Conservation (phyloP, 768 basidiomycete species). For the Lactarius trivialis region DNA sequence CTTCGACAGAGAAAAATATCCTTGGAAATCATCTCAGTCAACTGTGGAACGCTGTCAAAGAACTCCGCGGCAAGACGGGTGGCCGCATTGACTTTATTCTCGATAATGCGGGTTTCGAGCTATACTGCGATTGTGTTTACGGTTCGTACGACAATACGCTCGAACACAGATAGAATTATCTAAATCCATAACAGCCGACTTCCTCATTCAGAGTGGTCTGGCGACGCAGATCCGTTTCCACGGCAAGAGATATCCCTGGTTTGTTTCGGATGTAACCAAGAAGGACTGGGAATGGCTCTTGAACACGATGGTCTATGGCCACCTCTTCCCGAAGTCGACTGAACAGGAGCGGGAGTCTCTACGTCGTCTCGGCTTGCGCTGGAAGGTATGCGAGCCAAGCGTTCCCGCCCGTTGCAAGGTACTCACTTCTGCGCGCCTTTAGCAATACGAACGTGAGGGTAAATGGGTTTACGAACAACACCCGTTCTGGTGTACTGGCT, state of each 20-base stretch:
- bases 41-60: slow-evolving; percentile 70
- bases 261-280: slow-evolving; percentile 87
- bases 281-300: slow-evolving; percentile 93
- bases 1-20: slow-evolving; percentile 94
- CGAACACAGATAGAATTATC: neutral
- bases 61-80: slow-evolving; percentile 35
- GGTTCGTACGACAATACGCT: slow-evolving; percentile 39
- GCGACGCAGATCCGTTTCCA: slow-evolving; percentile 86
- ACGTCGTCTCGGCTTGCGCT: slow-evolving; percentile 69
- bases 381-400: slow-evolving; percentile 59
- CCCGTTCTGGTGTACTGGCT: slow-evolving; percentile 94
- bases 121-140: slow-evolving; percentile 84
- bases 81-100: slow-evolving; percentile 58
- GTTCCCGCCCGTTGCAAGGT: neutral
- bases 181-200: slow-evolving; percentile 59
- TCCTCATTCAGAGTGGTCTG: slow-evolving; percentile 83
- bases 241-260: slow-evolving; percentile 94
- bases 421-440: slow-evolving; percentile 15
- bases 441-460: slow-evolving; percentile 90
- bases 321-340: slow-evolving; percentile 79
- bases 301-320: slow-evolving; percentile 85
- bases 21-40: slow-evolving; percentile 73
- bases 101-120: slow-evolving; percentile 83
- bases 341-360: slow-evolving; percentile 80
- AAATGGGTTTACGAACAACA: slow-evolving; percentile 94